phyloP scores from a whole-genome alignment of 805 yeast species.

The Cyberlindnera subsufficiens region DNA sequence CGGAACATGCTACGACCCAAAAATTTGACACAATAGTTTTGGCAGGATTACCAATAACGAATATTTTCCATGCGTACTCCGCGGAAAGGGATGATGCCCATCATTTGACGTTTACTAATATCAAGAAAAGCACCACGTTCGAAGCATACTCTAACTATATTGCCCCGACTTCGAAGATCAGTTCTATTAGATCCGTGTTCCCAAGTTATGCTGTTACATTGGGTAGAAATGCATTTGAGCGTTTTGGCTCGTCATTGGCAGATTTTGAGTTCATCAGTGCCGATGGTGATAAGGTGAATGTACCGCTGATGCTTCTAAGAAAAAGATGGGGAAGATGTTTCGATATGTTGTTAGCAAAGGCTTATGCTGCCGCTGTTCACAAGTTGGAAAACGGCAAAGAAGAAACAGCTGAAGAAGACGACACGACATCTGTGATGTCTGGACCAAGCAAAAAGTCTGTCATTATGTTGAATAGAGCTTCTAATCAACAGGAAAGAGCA shows the following conservation, averaged over 20 bases:
- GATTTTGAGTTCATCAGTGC: conserved; percentile 68
- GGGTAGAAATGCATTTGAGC: conserved; percentile 68
- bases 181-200: conserved; percentile 62
- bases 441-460: conserved; percentile 25
- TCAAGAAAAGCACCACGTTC: conserved; percentile 30
- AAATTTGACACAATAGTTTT: conserved; percentile 38
- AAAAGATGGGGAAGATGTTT: conserved; percentile 78
- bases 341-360: conserved; percentile 53
- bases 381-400: conserved; percentile 23
- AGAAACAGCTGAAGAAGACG: conserved; percentile 6
- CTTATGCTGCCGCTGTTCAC: conserved; percentile 51
- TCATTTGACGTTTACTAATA: conserved; percentile 1
- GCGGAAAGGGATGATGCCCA: conserved; percentile 8
- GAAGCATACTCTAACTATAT: conserved; percentile 70
- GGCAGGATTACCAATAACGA: conserved; percentile 50
- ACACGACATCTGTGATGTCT: conserved; percentile 7
- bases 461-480: conserved; percentile 14
- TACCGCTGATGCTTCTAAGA: conserved; percentile 53
- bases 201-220: conserved; percentile 75
- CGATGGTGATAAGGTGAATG: conserved; percentile 65
- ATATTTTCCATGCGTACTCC: conserved; percentile 27
- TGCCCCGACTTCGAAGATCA: conserved; percentile 63
- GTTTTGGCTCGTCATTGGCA: conserved; percentile 55
- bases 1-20: conserved; percentile 33
- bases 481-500: conserved; percentile 7